Conservation (phyloP, 2,329 filamentous ascomycete genomes). For the Alternaria incomplexa region DNA sequence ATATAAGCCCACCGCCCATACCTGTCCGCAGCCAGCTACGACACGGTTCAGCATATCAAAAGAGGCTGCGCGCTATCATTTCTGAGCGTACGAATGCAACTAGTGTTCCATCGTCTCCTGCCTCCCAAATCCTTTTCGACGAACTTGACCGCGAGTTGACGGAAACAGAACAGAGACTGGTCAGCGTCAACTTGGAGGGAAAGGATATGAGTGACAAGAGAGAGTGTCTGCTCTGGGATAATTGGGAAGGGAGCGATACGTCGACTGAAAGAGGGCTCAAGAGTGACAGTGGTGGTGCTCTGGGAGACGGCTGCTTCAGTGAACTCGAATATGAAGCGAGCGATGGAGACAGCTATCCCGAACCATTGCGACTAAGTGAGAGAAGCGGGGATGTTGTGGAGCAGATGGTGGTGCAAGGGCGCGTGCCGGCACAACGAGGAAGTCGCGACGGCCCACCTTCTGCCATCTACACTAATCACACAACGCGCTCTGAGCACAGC, state of each 20-base stretch:
- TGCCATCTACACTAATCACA: neutral
- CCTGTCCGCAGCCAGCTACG: slow-evolving; percentile 9
- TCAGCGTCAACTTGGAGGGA: neutral
- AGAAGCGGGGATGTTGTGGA: neutral
- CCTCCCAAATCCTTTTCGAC: neutral
- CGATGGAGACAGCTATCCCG: neutral
- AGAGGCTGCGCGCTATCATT: neutral
- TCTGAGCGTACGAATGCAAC: neutral
- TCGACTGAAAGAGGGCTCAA: neutral
- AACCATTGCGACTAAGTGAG: neutral
- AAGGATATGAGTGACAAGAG: neutral
- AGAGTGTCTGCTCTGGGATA: neutral
- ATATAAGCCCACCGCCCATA: slow-evolving; percentile 4
- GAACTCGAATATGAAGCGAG: neutral
- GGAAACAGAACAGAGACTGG: slow-evolving; percentile 2
- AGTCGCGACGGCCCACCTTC: neutral
- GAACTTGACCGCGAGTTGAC: slow-evolving; percentile 2
- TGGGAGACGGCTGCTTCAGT: neutral
- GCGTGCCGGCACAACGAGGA: neutral
- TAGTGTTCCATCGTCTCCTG: neutral
- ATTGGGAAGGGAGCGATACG: neutral
- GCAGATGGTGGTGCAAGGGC: neutral
- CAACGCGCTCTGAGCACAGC: neutral
- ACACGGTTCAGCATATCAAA: neutral
- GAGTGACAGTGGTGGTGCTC: neutral